Evolutionary conservation across 257 asterid species (phyloP).

Genomic region (Cruciata laevipes): DNA sequence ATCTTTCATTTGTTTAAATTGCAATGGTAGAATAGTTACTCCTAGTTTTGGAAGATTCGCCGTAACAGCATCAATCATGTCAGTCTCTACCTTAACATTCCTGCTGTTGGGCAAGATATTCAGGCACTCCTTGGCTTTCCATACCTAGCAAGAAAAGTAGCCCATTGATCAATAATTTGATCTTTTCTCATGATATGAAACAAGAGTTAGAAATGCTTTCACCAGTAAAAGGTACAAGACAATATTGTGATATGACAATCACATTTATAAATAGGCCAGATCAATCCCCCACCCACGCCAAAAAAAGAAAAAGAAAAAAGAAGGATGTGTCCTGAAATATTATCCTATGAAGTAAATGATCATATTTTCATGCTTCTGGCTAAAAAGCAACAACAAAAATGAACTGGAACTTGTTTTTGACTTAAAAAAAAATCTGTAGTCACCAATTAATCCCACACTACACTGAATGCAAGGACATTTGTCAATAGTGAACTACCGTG

Average conservation of each 20-base stretch:
- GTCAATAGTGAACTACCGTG: not conserved
- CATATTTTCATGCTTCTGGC: not conserved
- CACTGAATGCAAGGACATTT: not conserved
- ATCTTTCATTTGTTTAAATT: constrained; percentile 91
- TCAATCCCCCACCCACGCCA: not conserved
- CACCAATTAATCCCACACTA: not conserved
- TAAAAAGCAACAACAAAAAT: not conserved
- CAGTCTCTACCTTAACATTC: constrained; percentile 79
- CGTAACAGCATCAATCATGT: constrained; percentile 80
- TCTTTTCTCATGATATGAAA: not conserved
- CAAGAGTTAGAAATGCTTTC: not conserved
- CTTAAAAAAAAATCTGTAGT: not conserved
- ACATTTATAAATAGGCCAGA: not conserved
- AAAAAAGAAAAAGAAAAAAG: not conserved
- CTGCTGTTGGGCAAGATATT: constrained; percentile 80
- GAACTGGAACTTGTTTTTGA: not conserved
- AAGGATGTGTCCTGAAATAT: not conserved
- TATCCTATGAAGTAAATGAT: not conserved
- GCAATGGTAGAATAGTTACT: constrained; percentile 89
- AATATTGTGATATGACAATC: not conserved
- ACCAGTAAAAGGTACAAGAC: not conserved
- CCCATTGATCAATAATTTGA: constrained; percentile 13
- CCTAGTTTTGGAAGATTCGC: constrained; percentile 94
- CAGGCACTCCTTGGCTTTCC: constrained; percentile 99
- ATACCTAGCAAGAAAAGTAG: constrained; percentile 44